phyloP scores from a whole-genome alignment of 371 early-diverging fungal genomes.

The Funneliformis caledonium region DNA sequence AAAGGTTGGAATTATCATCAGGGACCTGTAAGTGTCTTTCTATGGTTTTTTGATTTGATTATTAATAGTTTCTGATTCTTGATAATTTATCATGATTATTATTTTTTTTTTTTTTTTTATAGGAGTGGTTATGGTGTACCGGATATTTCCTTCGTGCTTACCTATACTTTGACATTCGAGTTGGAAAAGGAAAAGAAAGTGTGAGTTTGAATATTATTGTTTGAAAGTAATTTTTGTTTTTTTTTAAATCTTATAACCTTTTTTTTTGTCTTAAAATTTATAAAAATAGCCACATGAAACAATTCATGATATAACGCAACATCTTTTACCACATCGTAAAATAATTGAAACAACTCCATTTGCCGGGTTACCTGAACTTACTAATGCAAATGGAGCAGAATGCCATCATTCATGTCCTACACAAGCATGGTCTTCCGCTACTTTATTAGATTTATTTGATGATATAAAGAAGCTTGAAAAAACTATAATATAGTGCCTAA shows the following conservation, averaged over 20 bases:
- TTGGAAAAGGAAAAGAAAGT: constrained; percentile 40
- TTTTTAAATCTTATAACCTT: neutral
- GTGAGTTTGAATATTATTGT: neutral
- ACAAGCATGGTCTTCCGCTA: constrained; percentile 94
- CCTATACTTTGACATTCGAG: constrained; percentile 63
- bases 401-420: constrained; percentile 89
- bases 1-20: constrained; percentile 98
- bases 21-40: constrained; percentile 66
- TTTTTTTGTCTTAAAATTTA: neutral
- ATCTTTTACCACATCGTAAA: constrained; percentile 74
- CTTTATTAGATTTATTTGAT: constrained; percentile 68
- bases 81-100: too few relatives aligned
- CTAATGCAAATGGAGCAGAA: constrained; percentile 82
- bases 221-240: neutral
- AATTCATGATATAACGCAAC: constrained; percentile 60
- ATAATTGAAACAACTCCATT: constrained; percentile 70
- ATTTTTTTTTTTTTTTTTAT: neutral
- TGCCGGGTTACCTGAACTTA: constrained; percentile 95
- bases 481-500: neutral
- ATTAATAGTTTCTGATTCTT: too few relatives aligned
- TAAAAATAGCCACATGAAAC: constrained; percentile 43
- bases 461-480: constrained; percentile 45
- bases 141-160: constrained; percentile 91
- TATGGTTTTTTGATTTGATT: neutral
- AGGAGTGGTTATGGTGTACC: constrained; percentile 94